phyloP scores from a whole-genome alignment of 148 eudicot species.

The Pharnaceum exiguum region DNA sequence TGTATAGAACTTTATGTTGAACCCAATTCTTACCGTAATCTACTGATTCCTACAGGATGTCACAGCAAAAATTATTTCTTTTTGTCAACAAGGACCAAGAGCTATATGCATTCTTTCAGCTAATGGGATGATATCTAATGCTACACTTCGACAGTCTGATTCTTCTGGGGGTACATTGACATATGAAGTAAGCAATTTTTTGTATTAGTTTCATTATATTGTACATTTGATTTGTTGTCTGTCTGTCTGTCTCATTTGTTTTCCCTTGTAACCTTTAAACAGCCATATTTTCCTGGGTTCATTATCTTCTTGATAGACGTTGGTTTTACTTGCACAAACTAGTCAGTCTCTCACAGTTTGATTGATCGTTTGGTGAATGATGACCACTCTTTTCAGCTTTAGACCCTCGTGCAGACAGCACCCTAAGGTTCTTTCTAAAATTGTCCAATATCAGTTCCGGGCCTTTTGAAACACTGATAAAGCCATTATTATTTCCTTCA shows the following conservation, averaged over 20 bases:
- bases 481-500: too few relatives aligned
- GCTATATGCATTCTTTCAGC: slow-evolving; percentile 56
- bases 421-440: too few relatives aligned
- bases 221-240: neutral
- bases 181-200: slow-evolving; percentile 37
- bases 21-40: neutral
- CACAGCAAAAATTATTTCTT: slow-evolving; percentile 42
- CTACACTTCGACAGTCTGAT: slow-evolving; percentile 42
- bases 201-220: neutral
- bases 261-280: too few relatives aligned
- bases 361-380: neutral
- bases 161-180: slow-evolving; percentile 54
- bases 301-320: too few relatives aligned
- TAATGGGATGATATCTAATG: slow-evolving; percentile 44
- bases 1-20: neutral
- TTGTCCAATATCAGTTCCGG: too few relatives aligned
- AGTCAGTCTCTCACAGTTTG: too few relatives aligned
- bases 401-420: too few relatives aligned
- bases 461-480: too few relatives aligned
- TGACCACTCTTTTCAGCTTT: neutral
- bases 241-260: neutral
- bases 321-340: too few relatives aligned
- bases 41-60: slow-evolving; percentile 38
- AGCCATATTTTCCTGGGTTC: too few relatives aligned
- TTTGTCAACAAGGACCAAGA: slow-evolving; percentile 50